These are phyloP conservation scores for Pythium brachiatum DNA, from an alignment of 352 stramenopile species.

Conservation along the genomic window DNA sequence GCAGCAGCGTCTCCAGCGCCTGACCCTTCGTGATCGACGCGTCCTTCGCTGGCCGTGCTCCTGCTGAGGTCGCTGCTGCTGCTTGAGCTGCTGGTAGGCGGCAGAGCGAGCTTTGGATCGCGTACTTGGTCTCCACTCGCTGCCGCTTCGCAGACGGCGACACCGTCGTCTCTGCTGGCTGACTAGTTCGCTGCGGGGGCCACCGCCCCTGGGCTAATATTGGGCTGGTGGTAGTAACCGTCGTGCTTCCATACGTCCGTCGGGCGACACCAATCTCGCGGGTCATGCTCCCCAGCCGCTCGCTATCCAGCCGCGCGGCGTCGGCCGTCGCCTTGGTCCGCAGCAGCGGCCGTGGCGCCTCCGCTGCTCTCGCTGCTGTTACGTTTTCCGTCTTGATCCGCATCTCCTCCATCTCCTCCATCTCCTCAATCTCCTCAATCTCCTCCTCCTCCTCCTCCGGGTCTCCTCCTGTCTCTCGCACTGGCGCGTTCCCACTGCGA, in stretches of 20 bases:
- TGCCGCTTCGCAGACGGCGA: not conserved
- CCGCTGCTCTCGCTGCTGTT: too few relatives aligned
- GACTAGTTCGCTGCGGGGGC: too few relatives aligned
- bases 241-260: not conserved
- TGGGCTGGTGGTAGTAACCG: too few relatives aligned
- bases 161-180: too few relatives aligned
- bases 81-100: not conserved
- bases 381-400: not conserved
- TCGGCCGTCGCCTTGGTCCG: constrained; percentile 8
- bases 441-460: not conserved
- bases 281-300: not conserved
- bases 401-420: not conserved
- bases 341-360: constrained; percentile 1
- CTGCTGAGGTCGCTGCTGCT: not conserved
- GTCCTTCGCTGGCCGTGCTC: too few relatives aligned
- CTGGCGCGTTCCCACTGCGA: not conserved
- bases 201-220: too few relatives aligned
- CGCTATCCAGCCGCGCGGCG: not conserved
- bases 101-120: too few relatives aligned
- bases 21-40: too few relatives aligned
- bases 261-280: too few relatives aligned
- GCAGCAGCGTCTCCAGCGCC: not conserved
- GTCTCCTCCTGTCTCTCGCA: not conserved
- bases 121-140: not conserved
- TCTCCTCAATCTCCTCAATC: not conserved